Conservation (phyloP, 148 eudicot genomes). For the Fagopyrum homotropicum region DNA sequence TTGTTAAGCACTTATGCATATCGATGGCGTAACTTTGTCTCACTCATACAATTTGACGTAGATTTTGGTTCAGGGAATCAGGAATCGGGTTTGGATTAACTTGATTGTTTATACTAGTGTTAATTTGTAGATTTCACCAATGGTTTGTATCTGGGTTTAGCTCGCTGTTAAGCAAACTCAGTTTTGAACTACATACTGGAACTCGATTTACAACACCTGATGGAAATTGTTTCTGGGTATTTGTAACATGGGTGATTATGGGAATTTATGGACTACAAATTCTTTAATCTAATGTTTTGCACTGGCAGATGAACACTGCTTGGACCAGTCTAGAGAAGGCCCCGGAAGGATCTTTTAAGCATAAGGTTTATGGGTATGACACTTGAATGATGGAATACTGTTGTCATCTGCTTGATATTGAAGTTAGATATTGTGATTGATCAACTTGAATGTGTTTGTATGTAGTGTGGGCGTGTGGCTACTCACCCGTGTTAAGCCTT, state of each 20-base stretch:
- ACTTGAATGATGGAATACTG: constrained; percentile 14
- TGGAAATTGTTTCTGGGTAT: neutral
- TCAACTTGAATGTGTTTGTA: constrained; percentile 5
- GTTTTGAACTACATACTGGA: neutral
- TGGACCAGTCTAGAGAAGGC: constrained; percentile 79
- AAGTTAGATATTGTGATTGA: neutral
- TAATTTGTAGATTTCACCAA: neutral
- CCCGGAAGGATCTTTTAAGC: constrained; percentile 75
- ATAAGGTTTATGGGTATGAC: constrained; percentile 82
- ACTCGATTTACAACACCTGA: neutral
- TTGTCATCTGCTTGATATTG: neutral
- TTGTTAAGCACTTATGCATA: neutral
- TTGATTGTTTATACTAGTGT: neutral
- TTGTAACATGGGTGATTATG: neutral
- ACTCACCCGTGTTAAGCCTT: constrained; percentile 85
- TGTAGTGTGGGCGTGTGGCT: constrained; percentile 73
- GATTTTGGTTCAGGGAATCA: too few species aligned
- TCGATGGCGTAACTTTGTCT: too few species aligned
- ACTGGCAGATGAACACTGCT: constrained; percentile 68
- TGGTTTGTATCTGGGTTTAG: neutral
- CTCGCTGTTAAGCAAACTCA: neutral
- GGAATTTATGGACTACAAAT: neutral
- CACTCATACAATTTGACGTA: too few species aligned
- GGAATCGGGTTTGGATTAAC: neutral
- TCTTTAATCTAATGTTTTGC: neutral